A percentile compares a stretch with the other conserved stretches of the same genome.
Evolutionary conservation across 805 yeast genomes (phyloP).

Genomic region (Lipomyces kockii): DNA sequence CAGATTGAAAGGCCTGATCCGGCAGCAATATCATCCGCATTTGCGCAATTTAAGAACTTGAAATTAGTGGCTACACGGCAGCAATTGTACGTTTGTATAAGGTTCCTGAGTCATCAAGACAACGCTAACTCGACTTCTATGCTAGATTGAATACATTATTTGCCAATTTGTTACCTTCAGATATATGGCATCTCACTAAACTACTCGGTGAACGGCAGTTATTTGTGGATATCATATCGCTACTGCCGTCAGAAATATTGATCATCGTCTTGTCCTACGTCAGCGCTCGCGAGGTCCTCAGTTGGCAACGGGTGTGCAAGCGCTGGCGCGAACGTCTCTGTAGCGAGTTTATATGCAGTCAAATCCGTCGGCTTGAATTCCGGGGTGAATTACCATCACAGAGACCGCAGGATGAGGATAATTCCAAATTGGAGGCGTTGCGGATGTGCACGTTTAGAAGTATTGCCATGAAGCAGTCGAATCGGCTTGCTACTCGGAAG

Average conservation of each 20-base stretch:
- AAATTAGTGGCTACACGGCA: slow-evolving; percentile 24
- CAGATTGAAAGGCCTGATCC: background rate
- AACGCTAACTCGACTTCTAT: too few relatives aligned
- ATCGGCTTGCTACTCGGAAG: slow-evolving; percentile 25
- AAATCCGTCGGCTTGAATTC: slow-evolving; percentile 27
- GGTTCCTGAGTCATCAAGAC: background rate
- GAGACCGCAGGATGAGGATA: slow-evolving; percentile 29
- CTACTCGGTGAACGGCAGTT: slow-evolving; percentile 31
- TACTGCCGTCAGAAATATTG: slow-evolving; percentile 31
- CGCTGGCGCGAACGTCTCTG: slow-evolving; percentile 34
- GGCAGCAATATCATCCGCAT: slow-evolving; percentile 7
- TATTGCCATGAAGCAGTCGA: slow-evolving; percentile 34
- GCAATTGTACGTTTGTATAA: slow-evolving; percentile 20
- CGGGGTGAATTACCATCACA: slow-evolving; percentile 30
- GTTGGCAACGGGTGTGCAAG: slow-evolving; percentile 33
- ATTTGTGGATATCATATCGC: slow-evolving; percentile 30
- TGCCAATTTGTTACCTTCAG: slow-evolving; percentile 31
- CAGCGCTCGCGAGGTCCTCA: slow-evolving; percentile 29
- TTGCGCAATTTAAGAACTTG: slow-evolving; percentile 23
- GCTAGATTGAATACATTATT: slow-evolving; percentile 22
- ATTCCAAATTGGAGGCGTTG: slow-evolving; percentile 26
- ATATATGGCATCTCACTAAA: slow-evolving; percentile 34
- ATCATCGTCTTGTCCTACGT: slow-evolving; percentile 30
- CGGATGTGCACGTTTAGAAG: slow-evolving; percentile 30
- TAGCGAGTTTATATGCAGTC: slow-evolving; percentile 27